A percentile compares a stretch with the other conserved stretches of the same genome.
Evolutionary conservation across 345 rosid species (phyloP).

Genomic region (Boechera retrofracta): DNA sequence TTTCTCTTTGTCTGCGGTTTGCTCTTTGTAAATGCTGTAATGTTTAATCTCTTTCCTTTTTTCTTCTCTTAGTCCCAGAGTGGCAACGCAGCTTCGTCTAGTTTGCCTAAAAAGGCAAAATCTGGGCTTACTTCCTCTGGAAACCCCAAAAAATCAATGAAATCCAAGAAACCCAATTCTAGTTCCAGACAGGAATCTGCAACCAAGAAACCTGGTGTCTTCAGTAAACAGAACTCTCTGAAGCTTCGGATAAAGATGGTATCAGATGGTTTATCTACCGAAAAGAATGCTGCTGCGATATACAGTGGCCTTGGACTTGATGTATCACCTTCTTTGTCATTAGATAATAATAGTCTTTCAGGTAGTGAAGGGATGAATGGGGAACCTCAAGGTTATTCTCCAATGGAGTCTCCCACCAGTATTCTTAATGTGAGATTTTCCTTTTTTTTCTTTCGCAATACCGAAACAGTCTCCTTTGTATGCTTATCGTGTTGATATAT

Average conservation of each 20-base stretch:
- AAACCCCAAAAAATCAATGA: conserved; percentile 55
- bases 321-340: conserved; percentile 81
- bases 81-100: conserved; percentile 51
- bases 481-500: conserved; percentile 45
- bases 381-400: conserved; percentile 54
- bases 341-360: conserved; percentile 75
- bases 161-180: conserved; percentile 48
- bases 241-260: conserved; percentile 85
- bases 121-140: conserved; percentile 52
- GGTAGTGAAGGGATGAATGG: conserved; percentile 75
- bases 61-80: conserved; percentile 54
- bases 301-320: conserved; percentile 97
- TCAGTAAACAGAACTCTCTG: conserved; percentile 65
- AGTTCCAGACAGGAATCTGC: conserved; percentile 49
- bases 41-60: conserved; percentile 35
- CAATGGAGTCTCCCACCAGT: conserved; percentile 64
- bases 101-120: conserved; percentile 50
- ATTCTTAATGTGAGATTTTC: conserved; percentile 66
- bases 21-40: conserved; percentile 17
- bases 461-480: conserved; percentile 29
- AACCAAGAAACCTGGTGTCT: conserved; percentile 54
- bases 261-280: conserved; percentile 70
- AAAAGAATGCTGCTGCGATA: conserved; percentile 80
- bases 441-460: conserved; percentile 39
- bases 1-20: not conserved